Conservation (phyloP, 1,284 basidiomycete genomes). For the Trametes versicolor region DNA sequence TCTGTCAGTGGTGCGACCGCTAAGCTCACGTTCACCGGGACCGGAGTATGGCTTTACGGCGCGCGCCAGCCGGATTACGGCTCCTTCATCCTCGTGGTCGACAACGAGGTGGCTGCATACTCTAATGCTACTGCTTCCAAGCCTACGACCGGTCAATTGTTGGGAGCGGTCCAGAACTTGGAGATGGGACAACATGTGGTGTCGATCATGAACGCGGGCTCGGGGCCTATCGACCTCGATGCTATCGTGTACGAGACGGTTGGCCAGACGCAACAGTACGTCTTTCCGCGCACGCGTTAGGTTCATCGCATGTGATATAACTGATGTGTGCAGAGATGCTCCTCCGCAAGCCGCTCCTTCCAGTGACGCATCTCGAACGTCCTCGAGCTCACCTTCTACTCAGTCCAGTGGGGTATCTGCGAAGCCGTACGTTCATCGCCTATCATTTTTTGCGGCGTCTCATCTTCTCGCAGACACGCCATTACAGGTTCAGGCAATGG, state of each 20-base stretch:
- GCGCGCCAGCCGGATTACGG: slow-evolving; percentile 59
- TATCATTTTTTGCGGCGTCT: not conserved
- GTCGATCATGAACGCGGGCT: slow-evolving; percentile 54
- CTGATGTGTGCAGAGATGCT: not conserved
- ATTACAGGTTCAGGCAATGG: not conserved
- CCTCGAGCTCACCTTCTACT: slow-evolving; percentile 2
- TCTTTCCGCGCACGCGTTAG: slow-evolving; percentile 10
- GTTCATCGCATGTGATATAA: not conserved
- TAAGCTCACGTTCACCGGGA: slow-evolving; percentile 50
- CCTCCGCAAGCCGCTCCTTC: not conserved
- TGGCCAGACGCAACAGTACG: slow-evolving; percentile 51
- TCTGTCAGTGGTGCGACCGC: slow-evolving; percentile 38
- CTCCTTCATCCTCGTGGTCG: slow-evolving; percentile 55
- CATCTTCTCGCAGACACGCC: slow-evolving; percentile 5
- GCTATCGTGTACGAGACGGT: slow-evolving; percentile 53
- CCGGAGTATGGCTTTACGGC: slow-evolving; percentile 62
- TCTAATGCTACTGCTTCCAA: slow-evolving; percentile 48
- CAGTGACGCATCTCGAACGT: not conserved
- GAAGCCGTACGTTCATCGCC: slow-evolving; percentile 15
- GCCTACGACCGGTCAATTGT: slow-evolving; percentile 48
- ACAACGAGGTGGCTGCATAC: slow-evolving; percentile 50
- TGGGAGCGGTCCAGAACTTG: slow-evolving; percentile 54
- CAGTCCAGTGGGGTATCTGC: slow-evolving; percentile 18
- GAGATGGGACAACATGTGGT: slow-evolving; percentile 56
- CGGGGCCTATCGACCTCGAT: slow-evolving; percentile 59